phyloP scores from a whole-genome alignment of 2,329 filamentous ascomycete species.

The Cadophora luteo-olivacea region DNA sequence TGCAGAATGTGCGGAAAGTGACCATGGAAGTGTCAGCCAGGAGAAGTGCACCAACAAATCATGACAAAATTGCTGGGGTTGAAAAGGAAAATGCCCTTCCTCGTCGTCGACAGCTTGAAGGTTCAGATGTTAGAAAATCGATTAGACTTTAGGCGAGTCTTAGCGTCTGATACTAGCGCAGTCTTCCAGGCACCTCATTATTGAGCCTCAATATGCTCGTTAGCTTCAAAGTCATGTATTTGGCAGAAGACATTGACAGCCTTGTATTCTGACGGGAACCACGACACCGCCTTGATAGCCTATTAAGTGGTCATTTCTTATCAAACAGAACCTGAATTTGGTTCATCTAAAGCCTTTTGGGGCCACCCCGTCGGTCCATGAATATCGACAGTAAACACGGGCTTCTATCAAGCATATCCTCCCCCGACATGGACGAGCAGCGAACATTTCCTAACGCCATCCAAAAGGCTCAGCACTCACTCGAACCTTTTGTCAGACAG shows the following conservation, averaged over 20 bases:
- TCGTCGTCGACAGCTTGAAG: conserved; percentile 2
- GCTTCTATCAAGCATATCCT: conserved; percentile 13
- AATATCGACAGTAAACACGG: conserved; percentile 22
- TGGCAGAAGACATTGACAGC: not conserved
- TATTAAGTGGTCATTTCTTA: not conserved
- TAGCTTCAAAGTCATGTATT: not conserved
- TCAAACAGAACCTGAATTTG: not conserved
- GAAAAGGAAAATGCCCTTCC: conserved; percentile 20
- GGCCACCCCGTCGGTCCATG: not conserved
- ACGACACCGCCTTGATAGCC: not conserved
- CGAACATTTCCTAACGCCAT: conserved; percentile 45
- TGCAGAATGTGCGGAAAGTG: conserved; percentile 13
- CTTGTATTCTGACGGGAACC: not conserved
- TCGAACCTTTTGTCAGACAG: conserved; percentile 61
- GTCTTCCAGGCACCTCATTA: not conserved
- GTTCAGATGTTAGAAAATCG: conserved; percentile 6
- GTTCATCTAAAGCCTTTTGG: not conserved
- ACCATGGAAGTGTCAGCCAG: conserved; percentile 9
- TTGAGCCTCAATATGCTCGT: conserved; percentile 8
- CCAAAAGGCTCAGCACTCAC: conserved; percentile 50
- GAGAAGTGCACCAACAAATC: conserved; percentile 18
- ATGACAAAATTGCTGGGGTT: conserved; percentile 19
- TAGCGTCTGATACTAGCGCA: not conserved
- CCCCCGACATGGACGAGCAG: conserved; percentile 33
- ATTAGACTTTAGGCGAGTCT: conserved; percentile 15